phyloP scores from a whole-genome alignment of 768 basidiomycete species.

The Naganishia friedmannii region DNA sequence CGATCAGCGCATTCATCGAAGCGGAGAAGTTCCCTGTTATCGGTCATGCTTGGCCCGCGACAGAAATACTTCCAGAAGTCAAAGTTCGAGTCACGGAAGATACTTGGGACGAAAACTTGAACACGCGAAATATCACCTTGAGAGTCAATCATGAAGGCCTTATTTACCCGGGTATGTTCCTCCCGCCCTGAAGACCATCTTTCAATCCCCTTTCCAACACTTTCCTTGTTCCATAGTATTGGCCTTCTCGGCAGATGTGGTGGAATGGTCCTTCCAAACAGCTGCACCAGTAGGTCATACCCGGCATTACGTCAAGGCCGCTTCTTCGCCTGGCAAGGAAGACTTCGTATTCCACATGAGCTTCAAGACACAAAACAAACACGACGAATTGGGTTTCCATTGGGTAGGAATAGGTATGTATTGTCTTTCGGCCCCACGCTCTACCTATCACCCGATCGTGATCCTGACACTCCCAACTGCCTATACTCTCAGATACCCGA shows the following conservation, averaged over 20 bases:
- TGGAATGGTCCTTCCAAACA: slow-evolving; percentile 76
- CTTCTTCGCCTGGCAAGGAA: slow-evolving; percentile 75
- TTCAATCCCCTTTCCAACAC: neutral
- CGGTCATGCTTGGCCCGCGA: slow-evolving; percentile 46
- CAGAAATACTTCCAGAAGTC: slow-evolving; percentile 63
- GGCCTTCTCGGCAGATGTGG: slow-evolving; percentile 85
- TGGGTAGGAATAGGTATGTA: slow-evolving; percentile 79
- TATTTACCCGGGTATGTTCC: slow-evolving; percentile 16
- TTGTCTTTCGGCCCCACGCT: slow-evolving; percentile 52
- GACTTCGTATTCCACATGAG: slow-evolving; percentile 71
- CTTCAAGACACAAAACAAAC: slow-evolving; percentile 34
- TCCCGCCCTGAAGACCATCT: neutral
- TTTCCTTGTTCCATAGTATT: slow-evolving; percentile 57
- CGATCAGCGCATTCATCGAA: slow-evolving; percentile 66
- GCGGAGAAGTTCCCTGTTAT: slow-evolving; percentile 68
- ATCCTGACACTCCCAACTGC: neutral
- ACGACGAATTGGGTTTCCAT: slow-evolving; percentile 59
- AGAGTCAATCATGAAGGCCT: slow-evolving; percentile 42
- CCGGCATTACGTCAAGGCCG: slow-evolving; percentile 88
- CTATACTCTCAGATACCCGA: slow-evolving; percentile 54
- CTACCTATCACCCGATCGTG: neutral
- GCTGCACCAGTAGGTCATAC: slow-evolving; percentile 71
- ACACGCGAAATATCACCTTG: slow-evolving; percentile 34
- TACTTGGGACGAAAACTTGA: slow-evolving; percentile 73
- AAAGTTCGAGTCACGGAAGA: slow-evolving; percentile 74